Conservation (phyloP, 2,329 filamentous ascomycete genomes). For the Sporothrix pallida region DNA sequence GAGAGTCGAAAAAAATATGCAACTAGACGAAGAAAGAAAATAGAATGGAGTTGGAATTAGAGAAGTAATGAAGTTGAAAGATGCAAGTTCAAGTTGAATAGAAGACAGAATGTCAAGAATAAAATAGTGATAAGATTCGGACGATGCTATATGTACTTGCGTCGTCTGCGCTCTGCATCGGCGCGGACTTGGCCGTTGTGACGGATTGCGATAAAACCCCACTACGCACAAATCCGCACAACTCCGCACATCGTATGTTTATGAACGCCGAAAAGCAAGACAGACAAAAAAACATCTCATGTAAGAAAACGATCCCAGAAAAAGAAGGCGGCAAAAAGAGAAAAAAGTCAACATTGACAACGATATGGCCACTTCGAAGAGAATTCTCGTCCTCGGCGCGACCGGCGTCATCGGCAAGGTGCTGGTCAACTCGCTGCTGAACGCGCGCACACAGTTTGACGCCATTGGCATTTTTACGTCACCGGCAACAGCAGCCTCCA, state of each 20-base stretch:
- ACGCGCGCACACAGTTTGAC: constrained; percentile 44
- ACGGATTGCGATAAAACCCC: neutral
- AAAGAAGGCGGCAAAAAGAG: neutral
- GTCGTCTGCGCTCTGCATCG: neutral
- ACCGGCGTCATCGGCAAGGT: constrained; percentile 47
- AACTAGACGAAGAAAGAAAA: neutral
- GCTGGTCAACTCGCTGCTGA: constrained; percentile 44
- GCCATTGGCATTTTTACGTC: constrained; percentile 58
- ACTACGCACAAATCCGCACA: neutral
- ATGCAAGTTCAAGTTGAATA: neutral
- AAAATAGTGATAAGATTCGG: neutral
- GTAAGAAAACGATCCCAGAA: neutral
- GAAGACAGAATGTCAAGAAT: neutral
- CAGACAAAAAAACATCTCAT: neutral
- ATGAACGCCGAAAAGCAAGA: neutral
- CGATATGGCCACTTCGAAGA: constrained; percentile 16
- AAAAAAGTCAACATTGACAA: neutral
- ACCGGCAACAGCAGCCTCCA: constrained; percentile 25
- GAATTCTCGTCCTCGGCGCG: constrained; percentile 45
- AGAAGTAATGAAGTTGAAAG: too few species aligned
- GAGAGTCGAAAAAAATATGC: too few species aligned
- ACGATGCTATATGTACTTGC: neutral
- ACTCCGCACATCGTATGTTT: neutral
- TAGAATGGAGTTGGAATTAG: neutral
- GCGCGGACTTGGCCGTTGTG: neutral